phyloP scores from a whole-genome alignment of 768 basidiomycete genomes.

The Artomyces pyxidatus region DNA sequence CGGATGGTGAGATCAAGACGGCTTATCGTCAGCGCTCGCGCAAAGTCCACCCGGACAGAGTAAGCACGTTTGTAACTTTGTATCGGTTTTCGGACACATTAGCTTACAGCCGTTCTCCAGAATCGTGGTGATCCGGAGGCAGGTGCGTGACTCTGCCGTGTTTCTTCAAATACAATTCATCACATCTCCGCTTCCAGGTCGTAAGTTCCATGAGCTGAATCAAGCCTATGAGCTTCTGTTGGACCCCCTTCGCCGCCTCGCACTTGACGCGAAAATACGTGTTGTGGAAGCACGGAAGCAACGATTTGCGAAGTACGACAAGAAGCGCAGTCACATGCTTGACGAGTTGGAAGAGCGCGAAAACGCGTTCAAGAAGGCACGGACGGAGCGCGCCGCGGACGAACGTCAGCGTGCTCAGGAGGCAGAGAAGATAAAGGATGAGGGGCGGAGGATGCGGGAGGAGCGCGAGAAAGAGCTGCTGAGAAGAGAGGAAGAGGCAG shows the following conservation, averaged over 20 bases:
- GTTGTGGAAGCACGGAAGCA: slow-evolving; percentile 59
- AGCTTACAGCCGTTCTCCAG: slow-evolving; percentile 28
- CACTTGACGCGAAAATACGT: slow-evolving; percentile 73
- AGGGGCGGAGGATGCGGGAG: slow-evolving; percentile 60
- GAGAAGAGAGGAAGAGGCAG: slow-evolving; percentile 35
- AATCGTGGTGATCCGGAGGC: slow-evolving; percentile 78
- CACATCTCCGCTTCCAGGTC: slow-evolving; percentile 31
- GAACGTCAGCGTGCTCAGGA: slow-evolving; percentile 47
- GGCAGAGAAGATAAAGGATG: slow-evolving; percentile 68
- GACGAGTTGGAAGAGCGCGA: slow-evolving; percentile 73
- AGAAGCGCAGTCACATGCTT: slow-evolving; percentile 65
- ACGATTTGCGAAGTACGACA: slow-evolving; percentile 62
- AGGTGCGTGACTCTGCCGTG: slow-evolving; percentile 30
- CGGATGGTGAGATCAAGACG: slow-evolving; percentile 70
- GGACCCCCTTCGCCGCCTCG: slow-evolving; percentile 70
- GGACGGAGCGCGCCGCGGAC: slow-evolving; percentile 52
- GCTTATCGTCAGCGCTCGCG: slow-evolving; percentile 74
- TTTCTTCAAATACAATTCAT: not conserved
- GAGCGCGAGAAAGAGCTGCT: slow-evolving; percentile 50
- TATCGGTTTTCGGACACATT: not conserved
- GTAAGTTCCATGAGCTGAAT: slow-evolving; percentile 80
- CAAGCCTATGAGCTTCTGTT: slow-evolving; percentile 75
- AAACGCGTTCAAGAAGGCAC: slow-evolving; percentile 65
- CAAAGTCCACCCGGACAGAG: slow-evolving; percentile 84
- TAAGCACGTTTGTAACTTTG: slow-evolving; percentile 27